Base-by-base conservation (phyloP, 441 rosid genomes). In the Hypseocharis bilobata region DNA sequence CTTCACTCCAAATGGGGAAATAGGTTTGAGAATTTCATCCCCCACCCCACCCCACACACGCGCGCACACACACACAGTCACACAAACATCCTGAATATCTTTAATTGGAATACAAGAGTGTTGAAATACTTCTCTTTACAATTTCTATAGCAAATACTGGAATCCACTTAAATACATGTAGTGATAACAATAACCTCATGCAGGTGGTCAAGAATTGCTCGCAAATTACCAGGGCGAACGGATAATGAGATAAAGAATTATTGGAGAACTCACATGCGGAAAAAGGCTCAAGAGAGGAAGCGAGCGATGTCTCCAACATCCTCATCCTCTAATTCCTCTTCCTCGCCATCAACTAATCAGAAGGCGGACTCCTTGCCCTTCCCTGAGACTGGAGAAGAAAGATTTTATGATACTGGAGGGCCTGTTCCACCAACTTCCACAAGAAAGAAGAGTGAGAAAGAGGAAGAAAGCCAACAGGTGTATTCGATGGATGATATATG, bases 211-310 rank as follows among this genome's bases (percentile, higher is more conserved):
- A 88, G 86, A 73, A 92, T 92, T 69, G 98, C 98, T 52, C 81
- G 85, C 38, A 89, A 83, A 69, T 68, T 92, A 71, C 98, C 98
- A 2, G 98, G 98, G 61, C 77, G 98, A 27, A 92, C 98, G 1
- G 98, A 92, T 69, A 92, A 92, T 54, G 98, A 92, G 78, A 92
- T 92, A n/a, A 92, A 92, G 88, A 92, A 92, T 68, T 92, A 85
- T 4, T 92, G 96, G 96, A 82, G 98, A 76, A 89, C 98, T 51
- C 89, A 87, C 69, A 84, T 71, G 88, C 62, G 96, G 71, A 92
- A 92, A 82, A 78, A 85, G 74, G 95, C 97, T 68, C 97, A 94
- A 70, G 87, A 82, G 65, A 84, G 71, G 80, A 93, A 88, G 79
- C 74, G 75, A 36, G 76, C 60, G 8, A n/a, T 58, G 34, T 79